These are phyloP conservation scores for Cercophora samala DNA, from an alignment of 495 filamentous ascomycete genomes.

Conservation along the genomic window DNA sequence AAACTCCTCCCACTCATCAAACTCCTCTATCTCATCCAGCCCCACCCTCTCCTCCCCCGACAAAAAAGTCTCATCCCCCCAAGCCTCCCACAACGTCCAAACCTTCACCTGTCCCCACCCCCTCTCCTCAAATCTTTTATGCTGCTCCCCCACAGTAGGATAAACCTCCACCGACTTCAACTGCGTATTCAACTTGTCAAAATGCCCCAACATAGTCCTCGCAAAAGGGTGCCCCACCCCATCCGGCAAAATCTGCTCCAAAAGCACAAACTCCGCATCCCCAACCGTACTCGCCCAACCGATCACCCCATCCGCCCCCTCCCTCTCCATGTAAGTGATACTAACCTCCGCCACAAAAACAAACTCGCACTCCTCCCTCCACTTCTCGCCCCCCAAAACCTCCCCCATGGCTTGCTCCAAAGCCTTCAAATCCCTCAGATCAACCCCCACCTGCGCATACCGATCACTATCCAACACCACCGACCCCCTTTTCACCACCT, in stretches of 20 bases:
- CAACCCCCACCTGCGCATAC: slow-evolving; percentile 80
- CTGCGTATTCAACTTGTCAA: slow-evolving; percentile 73
- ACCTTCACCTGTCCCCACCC: slow-evolving; percentile 63
- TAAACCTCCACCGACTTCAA: slow-evolving; percentile 70
- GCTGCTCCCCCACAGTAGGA: slow-evolving; percentile 60
- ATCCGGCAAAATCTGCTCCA: slow-evolving; percentile 83
- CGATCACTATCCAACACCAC: slow-evolving; percentile 58
- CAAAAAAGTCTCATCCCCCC: slow-evolving; percentile 65
- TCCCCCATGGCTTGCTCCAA: slow-evolving; percentile 55
- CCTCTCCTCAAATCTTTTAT: slow-evolving; percentile 57
- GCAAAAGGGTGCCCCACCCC: slow-evolving; percentile 80
- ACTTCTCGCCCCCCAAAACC: slow-evolving; percentile 48
- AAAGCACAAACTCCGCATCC: slow-evolving; percentile 71
- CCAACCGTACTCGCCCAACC: slow-evolving; percentile 63
- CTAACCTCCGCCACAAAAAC: slow-evolving; percentile 88
- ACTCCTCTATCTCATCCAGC: slow-evolving; percentile 70
- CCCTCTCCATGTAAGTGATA: slow-evolving; percentile 81
- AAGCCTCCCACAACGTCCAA: slow-evolving; percentile 73
- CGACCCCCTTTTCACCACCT: slow-evolving; percentile 23
- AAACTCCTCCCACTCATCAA: slow-evolving; percentile 97
- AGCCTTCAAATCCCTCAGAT: slow-evolving; percentile 62
- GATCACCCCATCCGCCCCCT: slow-evolving; percentile 70
- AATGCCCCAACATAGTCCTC: slow-evolving; percentile 81
- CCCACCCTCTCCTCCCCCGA: slow-evolving; percentile 48
- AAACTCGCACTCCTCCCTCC: slow-evolving; percentile 52